A percentile compares a stretch with the other conserved stretches of the same genome.
These are phyloP conservation scores for Fusarium albosuccineum DNA, from an alignment of 2,329 filamentous ascomycete species.

Conservation along the genomic window DNA sequence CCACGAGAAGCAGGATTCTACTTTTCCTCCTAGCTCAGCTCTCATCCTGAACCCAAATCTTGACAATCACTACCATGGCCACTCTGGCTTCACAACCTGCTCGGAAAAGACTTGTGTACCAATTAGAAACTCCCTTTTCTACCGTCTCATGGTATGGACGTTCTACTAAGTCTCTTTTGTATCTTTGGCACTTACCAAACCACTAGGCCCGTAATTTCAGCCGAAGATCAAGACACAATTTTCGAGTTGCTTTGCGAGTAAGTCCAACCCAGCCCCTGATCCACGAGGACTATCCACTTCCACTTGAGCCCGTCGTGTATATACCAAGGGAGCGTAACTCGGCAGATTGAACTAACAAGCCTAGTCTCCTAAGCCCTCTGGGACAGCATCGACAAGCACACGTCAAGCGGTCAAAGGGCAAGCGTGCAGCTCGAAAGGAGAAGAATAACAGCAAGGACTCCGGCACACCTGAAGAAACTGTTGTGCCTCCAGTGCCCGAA, in stretches of 20 bases:
- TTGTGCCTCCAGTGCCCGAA: slow-evolving; percentile 59
- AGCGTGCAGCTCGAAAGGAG: slow-evolving; percentile 66
- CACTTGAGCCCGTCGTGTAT: neutral
- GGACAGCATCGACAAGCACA: slow-evolving; percentile 71
- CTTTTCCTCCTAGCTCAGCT: neutral
- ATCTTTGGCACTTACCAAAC: slow-evolving; percentile 9
- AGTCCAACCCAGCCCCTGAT: slow-evolving; percentile 34
- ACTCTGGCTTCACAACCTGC: slow-evolving; percentile 36
- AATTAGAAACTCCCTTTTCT: slow-evolving; percentile 75
- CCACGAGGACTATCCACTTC: too few species aligned
- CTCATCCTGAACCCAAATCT: neutral
- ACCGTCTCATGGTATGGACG: slow-evolving; percentile 68
- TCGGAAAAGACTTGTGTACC: slow-evolving; percentile 72
- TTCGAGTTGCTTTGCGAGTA: slow-evolving; percentile 77
- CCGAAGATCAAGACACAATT: slow-evolving; percentile 72
- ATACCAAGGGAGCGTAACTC: neutral
- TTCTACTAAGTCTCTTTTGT: neutral
- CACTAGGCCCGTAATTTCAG: slow-evolving; percentile 70
- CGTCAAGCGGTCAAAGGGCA: slow-evolving; percentile 71
- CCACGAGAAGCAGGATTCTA: neutral
- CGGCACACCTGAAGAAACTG: slow-evolving; percentile 41
- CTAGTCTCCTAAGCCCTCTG: slow-evolving; percentile 73
- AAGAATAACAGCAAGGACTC: slow-evolving; percentile 51
- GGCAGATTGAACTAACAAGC: slow-evolving; percentile 9
- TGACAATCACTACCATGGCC: slow-evolving; percentile 40